phyloP scores from a whole-genome alignment of 495 filamentous ascomycete species.

The Aspergillus ellipticus region DNA sequence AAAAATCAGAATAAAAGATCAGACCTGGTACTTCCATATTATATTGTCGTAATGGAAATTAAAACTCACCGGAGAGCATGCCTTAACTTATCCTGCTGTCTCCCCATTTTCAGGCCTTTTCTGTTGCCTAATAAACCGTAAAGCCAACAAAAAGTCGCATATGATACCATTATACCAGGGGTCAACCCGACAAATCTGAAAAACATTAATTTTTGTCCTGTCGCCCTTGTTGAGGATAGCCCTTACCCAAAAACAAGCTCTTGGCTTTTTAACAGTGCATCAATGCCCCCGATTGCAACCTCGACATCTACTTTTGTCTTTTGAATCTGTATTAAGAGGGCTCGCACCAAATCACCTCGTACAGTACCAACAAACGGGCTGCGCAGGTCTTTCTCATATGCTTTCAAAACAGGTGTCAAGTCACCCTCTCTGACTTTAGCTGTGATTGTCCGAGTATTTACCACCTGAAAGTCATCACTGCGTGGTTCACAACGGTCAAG shows the following conservation, averaged over 20 bases:
- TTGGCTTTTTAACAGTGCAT: slow-evolving; percentile 87
- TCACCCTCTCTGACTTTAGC: slow-evolving; percentile 84
- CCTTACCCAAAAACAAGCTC: slow-evolving; percentile 86
- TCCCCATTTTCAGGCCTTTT: slow-evolving; percentile 57
- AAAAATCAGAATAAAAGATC: too few relatives aligned
- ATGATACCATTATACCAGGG: slow-evolving; percentile 79
- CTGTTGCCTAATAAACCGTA: slow-evolving; percentile 61
- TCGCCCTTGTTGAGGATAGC: not conserved
- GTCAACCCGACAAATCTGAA: slow-evolving; percentile 80
- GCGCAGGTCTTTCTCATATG: slow-evolving; percentile 83
- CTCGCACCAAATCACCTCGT: slow-evolving; percentile 79
- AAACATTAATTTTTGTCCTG: slow-evolving; percentile 18
- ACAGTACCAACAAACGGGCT: slow-evolving; percentile 75
- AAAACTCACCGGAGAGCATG: slow-evolving; percentile 62
- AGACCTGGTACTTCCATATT: too few relatives aligned
- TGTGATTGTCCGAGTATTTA: slow-evolving; percentile 65
- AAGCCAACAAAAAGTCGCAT: slow-evolving; percentile 71
- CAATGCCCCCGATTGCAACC: slow-evolving; percentile 90
- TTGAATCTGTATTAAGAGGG: slow-evolving; percentile 92
- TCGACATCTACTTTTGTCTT: slow-evolving; percentile 99
- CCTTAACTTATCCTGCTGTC: slow-evolving; percentile 60
- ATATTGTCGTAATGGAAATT: not conserved
- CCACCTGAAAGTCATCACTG: not conserved
- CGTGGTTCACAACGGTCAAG: slow-evolving; percentile 63
- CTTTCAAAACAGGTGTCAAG: slow-evolving; percentile 82